phyloP scores from a whole-genome alignment of 106 monocot genomes.

The Apostasia shenzhenica region DNA sequence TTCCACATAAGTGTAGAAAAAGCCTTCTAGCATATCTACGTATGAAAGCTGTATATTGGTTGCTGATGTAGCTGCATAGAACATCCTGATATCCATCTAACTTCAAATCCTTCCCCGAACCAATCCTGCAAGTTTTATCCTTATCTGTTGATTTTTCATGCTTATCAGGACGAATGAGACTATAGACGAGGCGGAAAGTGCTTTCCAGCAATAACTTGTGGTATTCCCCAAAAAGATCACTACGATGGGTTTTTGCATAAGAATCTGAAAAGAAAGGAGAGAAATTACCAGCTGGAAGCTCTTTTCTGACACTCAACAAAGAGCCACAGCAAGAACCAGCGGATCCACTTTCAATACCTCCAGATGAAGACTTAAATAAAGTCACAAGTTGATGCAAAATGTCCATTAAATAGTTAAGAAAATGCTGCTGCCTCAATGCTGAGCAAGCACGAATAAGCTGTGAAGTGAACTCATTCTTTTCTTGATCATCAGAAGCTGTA shows the following conservation, averaged over 20 bases:
- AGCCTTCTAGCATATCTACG: constrained; percentile 96
- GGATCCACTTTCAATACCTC: constrained; percentile 33
- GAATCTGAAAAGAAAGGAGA: constrained; percentile 97
- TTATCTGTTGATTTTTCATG: constrained; percentile 83
- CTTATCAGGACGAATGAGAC: constrained; percentile 91
- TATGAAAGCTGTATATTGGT: constrained; percentile 76
- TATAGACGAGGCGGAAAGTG: constrained; percentile 87
- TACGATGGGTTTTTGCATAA: constrained; percentile 80
- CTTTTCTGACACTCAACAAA: constrained; percentile 70
- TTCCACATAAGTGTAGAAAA: constrained; percentile 90
- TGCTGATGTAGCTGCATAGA: constrained; percentile 92
- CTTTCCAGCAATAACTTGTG: constrained; percentile 86
- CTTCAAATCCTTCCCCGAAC: constrained; percentile 71
- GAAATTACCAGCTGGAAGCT: constrained; percentile 90
- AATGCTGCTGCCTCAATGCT: constrained; percentile 62
- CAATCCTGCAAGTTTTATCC: constrained; percentile 53
- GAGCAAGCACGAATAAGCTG: constrained; percentile 88
- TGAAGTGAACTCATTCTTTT: constrained; percentile 82
- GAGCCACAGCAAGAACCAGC: constrained; percentile 81
- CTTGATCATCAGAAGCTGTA: constrained; percentile 46
- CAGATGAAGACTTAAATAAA: constrained; percentile 62
- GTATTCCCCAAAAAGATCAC: constrained; percentile 81
- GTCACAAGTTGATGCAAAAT: constrained; percentile 83
- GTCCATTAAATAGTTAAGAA: constrained; percentile 92
- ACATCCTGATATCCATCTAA: constrained; percentile 95